phyloP scores from a whole-genome alignment of 1,139 yeast species.

The Geotrichum macrosporum region DNA sequence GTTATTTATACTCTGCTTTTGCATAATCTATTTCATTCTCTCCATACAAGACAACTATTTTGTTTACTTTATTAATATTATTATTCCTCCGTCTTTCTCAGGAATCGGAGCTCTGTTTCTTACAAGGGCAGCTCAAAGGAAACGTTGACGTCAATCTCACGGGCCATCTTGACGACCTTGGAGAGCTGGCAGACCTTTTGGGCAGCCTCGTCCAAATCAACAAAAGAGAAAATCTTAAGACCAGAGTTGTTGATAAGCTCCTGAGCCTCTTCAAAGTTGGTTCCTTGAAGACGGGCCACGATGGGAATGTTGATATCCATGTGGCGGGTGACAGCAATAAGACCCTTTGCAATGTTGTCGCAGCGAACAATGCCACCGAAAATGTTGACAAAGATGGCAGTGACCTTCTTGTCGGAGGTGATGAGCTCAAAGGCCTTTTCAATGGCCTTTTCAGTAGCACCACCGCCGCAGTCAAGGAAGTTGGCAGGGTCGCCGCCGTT shows the following conservation, averaged over 20 bases:
- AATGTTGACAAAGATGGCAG: constrained; percentile 95
- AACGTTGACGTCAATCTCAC: constrained; percentile 48
- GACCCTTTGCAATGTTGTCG: constrained; percentile 96
- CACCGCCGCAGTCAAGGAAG: constrained; percentile 99
- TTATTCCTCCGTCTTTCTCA: background rate
- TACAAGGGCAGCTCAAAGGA: constrained; percentile 47
- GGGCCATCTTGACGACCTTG: constrained; percentile 46
- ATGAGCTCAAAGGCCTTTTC: constrained; percentile 95
- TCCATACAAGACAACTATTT: background rate
- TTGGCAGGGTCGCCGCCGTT: constrained; percentile 99
- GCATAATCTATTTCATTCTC: background rate
- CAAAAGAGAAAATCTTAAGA: constrained; percentile 84
- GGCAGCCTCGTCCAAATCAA: constrained; percentile 96
- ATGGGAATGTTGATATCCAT: constrained; percentile 88
- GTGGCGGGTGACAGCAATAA: constrained; percentile 87
- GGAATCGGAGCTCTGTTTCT: too few relatives aligned
- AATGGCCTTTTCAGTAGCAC: constrained; percentile 97
- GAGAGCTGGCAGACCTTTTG: constrained; percentile 82
- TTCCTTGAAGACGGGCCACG: constrained; percentile 97
- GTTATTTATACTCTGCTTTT: too few relatives aligned
- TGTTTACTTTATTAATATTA: background rate
- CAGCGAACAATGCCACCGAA: constrained; percentile 99
- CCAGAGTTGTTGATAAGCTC: constrained; percentile 84
- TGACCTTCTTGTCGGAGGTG: constrained; percentile 81
- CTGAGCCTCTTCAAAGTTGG: constrained; percentile 87